Base-by-base conservation (phyloP, 2,329 filamentous ascomycete species). In the Aureobasidium sp. region DNA sequence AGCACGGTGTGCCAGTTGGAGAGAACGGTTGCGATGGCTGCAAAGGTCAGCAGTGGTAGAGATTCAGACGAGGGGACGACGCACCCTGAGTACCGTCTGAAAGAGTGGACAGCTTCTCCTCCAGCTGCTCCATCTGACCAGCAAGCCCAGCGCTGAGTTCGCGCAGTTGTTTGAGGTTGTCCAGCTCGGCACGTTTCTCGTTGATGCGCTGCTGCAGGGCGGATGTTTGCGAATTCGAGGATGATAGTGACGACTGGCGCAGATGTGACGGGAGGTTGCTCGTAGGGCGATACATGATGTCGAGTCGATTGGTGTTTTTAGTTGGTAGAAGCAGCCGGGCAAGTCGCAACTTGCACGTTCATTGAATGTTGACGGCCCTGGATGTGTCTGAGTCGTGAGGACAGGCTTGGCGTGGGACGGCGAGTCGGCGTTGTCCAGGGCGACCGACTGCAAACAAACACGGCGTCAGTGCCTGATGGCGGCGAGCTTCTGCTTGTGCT, bases 1-100 rank as follows among this genome's bases (percentile, higher is more conserved):
- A 95, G 79, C 65, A 95, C 89, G 67, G 90, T 92, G 73, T 92
- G 87, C 90, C 90, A 95, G 72, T 94, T 95, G 57, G 86, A 83
- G 70, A 95, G 78, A 23, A 95, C 89, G n/a, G 86, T 82, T 40
- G 90, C 89, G 68, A 95, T 90, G 62, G 88, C 89, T 90, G 70
- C 59, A 57, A 17, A 23, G 17, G 23, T 47, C 43, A 47, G 42
- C 15, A 38, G 2, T 9, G 15, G 27, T 57, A n/a, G 25, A 9
- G 2, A 21, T 17, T 9, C 7, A 15, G 23, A 2, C 2, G 3
- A 9, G 2, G 27, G 21, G 4, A 4, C 13, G 23, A 60, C 71
- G 63, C 70, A 88, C 87, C 87, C 81, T 94, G 88, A 31, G 90
- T 94, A 15, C 90, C 90, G 67, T 91, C 85, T 0, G 88, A 89